Conservation (phyloP, 2,329 filamentous ascomycete genomes). For the Emmonsia crescens region DNA sequence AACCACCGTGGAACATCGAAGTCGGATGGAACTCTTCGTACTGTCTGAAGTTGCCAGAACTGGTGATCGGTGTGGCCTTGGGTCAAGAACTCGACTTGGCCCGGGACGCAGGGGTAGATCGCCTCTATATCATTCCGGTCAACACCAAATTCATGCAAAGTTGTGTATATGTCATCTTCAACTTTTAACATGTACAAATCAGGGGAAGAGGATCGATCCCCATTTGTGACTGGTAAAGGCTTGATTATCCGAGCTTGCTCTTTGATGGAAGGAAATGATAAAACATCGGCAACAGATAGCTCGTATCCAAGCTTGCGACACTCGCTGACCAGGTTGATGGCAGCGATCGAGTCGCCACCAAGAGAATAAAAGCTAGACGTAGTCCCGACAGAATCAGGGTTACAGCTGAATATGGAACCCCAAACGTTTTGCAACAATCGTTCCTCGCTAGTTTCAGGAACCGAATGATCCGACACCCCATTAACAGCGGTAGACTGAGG, state of each 20-base stretch:
- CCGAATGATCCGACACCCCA: conserved; percentile 38
- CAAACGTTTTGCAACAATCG: conserved; percentile 47
- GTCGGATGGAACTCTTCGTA: conserved; percentile 51
- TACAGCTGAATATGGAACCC: not conserved
- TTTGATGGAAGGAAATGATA: conserved; percentile 8
- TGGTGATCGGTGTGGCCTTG: conserved; percentile 33
- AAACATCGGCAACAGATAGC: conserved; percentile 12
- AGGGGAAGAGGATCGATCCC: not conserved
- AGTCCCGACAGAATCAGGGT: not conserved
- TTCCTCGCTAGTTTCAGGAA: conserved; percentile 40
- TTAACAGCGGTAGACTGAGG: conserved; percentile 15
- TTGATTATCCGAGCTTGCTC: conserved; percentile 3
- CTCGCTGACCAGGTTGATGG: conserved; percentile 12
- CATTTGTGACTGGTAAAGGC: not conserved
- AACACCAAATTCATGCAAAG: not conserved
- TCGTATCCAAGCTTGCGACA: conserved; percentile 7
- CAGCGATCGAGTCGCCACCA: conserved; percentile 16
- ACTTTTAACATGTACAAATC: not conserved
- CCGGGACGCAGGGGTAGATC: conserved; percentile 13
- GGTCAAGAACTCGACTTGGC: conserved; percentile 13
- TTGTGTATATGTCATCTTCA: not conserved
- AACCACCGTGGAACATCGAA: conserved; percentile 42
- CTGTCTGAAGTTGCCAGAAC: conserved; percentile 56
- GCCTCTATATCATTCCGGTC: conserved; percentile 7
- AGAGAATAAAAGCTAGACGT: conserved; percentile 7